These are phyloP conservation scores for Postia placenta DNA, from an alignment of 768 basidiomycete species.

Conservation along the genomic window DNA sequence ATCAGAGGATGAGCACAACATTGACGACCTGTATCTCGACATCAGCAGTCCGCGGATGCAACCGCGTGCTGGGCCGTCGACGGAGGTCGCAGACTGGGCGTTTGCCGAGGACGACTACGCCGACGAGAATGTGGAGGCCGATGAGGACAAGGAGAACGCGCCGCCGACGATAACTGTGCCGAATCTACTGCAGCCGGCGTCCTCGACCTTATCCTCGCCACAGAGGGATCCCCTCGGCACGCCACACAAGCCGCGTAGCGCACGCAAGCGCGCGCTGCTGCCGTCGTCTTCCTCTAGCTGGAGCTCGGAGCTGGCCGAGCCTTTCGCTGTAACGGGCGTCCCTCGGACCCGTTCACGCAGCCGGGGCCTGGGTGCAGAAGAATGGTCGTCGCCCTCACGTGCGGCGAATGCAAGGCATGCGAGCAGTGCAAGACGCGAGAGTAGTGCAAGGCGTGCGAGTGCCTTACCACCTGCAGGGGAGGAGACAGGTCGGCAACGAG, in stretches of 20 bases:
- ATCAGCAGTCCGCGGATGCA: conserved; percentile 5
- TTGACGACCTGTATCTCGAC: conserved; percentile 21
- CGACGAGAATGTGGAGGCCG: conserved; percentile 8
- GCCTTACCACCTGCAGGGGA: too few species aligned
- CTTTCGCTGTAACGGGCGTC: not conserved
- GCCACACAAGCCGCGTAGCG: conserved; percentile 19
- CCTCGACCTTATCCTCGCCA: conserved; percentile 10
- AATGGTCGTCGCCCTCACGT: conserved; percentile 14
- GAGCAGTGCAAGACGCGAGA: not conserved
- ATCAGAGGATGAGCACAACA: conserved; percentile 15
- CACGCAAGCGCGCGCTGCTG: conserved; percentile 18
- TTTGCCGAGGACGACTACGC: not conserved
- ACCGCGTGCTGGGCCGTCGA: not conserved
- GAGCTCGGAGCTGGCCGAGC: conserved; percentile 8
- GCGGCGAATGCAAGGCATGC: not conserved
- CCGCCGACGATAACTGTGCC: not conserved
- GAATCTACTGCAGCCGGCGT: not conserved
- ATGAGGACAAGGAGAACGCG: conserved; percentile 20
- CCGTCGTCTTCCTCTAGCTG: conserved; percentile 16
- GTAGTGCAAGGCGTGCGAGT: not conserved
- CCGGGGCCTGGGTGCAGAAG: not conserved
- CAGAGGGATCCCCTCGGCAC: conserved; percentile 17
- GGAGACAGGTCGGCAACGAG: not conserved
- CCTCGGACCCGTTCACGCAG: conserved; percentile 10
- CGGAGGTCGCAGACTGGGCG: not conserved